Evolutionary conservation across 176 grass and related monocot genomes (phyloP).

Genomic region (Musa beccarii): DNA sequence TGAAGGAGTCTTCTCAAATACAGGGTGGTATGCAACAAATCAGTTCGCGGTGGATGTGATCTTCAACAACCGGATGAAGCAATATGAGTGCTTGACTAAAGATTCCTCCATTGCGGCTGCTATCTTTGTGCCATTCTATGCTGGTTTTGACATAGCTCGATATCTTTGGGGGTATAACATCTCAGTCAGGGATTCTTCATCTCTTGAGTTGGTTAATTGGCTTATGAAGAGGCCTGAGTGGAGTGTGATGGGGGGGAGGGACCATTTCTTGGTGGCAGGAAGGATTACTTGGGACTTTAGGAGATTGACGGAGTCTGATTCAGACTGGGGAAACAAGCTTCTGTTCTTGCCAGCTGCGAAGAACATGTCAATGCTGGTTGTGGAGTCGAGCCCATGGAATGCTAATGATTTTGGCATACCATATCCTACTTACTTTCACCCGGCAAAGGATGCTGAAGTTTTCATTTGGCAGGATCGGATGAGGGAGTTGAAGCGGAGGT

Average conservation of each 20-base stretch:
- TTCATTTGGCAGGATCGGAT: constrained; percentile 4
- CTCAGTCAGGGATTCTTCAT: not conserved
- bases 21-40: not conserved
- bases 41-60: not conserved
- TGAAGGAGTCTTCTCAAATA: not conserved
- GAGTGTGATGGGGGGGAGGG: not conserved
- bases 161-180: not conserved
- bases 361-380: constrained; percentile 8
- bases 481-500: not conserved
- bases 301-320: not conserved
- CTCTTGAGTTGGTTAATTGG: not conserved
- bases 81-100: not conserved
- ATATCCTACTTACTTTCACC: constrained; percentile 6
- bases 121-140: not conserved
- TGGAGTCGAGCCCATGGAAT: constrained; percentile 1
- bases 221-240: not conserved
- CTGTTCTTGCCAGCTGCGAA: constrained; percentile 1
- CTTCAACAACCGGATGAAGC: not conserved
- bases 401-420: constrained; percentile 2
- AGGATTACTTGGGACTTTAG: not conserved
- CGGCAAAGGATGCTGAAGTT: not conserved
- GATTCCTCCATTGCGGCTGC: not conserved
- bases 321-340: not conserved
- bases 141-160: not conserved
- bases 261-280: not conserved